Percentiles rank a stretch among this genome's conserved stretches.
Conservation (phyloP, 805 yeast genomes). For the Suhomyces kilbournensis region DNA sequence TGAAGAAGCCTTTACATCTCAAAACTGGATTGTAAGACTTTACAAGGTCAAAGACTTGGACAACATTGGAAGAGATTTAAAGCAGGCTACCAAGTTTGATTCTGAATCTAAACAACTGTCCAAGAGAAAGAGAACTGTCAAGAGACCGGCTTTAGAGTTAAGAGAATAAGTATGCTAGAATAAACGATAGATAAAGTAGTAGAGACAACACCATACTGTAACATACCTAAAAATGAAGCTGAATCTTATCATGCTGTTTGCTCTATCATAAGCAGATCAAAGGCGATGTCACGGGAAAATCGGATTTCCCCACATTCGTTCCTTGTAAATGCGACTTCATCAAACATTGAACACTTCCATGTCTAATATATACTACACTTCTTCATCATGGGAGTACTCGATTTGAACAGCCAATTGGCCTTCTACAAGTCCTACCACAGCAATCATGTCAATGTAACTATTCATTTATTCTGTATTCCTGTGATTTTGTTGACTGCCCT, state of each 20-base stretch:
- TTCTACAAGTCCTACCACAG: conserved; percentile 49
- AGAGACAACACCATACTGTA: background rate
- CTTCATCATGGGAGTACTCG: conserved; percentile 20
- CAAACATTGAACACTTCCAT: background rate
- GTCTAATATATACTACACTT: background rate
- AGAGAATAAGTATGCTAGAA: conserved; percentile 31
- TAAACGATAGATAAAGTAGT: background rate
- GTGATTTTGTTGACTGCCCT: conserved; percentile 58
- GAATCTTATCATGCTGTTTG: too few relatives aligned
- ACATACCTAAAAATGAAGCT: too few relatives aligned
- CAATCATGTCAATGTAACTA: conserved; percentile 60
- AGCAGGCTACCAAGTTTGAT: conserved; percentile 54
- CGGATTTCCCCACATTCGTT: background rate
- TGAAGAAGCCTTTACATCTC: conserved; percentile 93
- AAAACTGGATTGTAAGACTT: conserved; percentile 94
- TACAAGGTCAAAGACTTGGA: conserved; percentile 90
- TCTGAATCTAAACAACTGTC: conserved; percentile 30
- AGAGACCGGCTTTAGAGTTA: conserved; percentile 54
- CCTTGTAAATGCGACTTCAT: background rate
- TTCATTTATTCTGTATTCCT: conserved; percentile 82
- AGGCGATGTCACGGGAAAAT: background rate
- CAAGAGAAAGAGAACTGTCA: conserved; percentile 42
- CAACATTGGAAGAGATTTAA: conserved; percentile 76
- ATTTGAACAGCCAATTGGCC: conserved; percentile 36
- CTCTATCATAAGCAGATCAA: too few relatives aligned